Conservation (phyloP, 2,329 filamentous ascomycete species). For the Stromatinia cepivora region DNA sequence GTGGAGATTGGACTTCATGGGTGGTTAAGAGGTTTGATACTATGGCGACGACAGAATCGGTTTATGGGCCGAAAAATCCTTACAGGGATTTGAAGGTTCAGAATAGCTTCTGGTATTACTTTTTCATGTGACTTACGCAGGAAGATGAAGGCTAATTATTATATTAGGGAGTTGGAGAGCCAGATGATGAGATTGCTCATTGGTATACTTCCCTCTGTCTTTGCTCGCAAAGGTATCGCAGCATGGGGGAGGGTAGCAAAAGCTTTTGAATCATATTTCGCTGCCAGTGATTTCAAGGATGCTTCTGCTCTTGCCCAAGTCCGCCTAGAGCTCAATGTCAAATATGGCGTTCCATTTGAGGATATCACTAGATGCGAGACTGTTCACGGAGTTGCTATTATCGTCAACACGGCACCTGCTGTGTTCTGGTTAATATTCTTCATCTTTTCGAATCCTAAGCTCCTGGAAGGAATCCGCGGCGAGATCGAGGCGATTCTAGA, state of each 20-base stretch:
- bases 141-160: conserved; percentile 25
- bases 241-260: conserved; percentile 7
- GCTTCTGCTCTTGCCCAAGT: conserved; percentile 44
- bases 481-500: conserved; percentile 16
- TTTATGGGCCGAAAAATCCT: conserved; percentile 24
- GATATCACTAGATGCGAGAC: conserved; percentile 42
- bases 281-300: conserved; percentile 43
- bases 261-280: conserved; percentile 46
- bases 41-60: conserved; percentile 9
- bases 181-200: conserved; percentile 36
- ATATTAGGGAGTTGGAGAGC: conserved; percentile 39
- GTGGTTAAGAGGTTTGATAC: conserved; percentile 1
- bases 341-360: conserved; percentile 39
- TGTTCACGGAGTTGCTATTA: conserved; percentile 44
- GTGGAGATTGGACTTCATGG: background rate
- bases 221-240: conserved; percentile 14
- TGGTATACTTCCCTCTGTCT: conserved; percentile 23
- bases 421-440: conserved; percentile 41
- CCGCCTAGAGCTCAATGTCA: conserved; percentile 40
- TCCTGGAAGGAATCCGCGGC: conserved; percentile 39
- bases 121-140: conserved; percentile 25
- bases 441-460: conserved; percentile 40
- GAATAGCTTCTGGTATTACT: conserved; percentile 18
- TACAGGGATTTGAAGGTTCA: conserved; percentile 1
- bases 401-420: conserved; percentile 46